These are phyloP conservation scores for Scheffersomyces illinoinensis DNA, from an alignment of 1,139 yeast species.

Conservation along the genomic window DNA sequence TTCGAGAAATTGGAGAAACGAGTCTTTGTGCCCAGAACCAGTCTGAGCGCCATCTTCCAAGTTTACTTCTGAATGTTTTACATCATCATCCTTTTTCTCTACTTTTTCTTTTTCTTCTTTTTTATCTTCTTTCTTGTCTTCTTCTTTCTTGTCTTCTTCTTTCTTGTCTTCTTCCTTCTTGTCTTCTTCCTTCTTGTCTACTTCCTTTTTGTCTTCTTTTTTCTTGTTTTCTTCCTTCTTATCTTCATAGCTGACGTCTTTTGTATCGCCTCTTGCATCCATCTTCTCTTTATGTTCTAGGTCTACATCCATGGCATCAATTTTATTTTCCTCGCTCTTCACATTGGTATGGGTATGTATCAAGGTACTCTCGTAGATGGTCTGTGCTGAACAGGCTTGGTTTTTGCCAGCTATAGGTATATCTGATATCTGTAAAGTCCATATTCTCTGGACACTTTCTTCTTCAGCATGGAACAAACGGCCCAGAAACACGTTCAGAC, in stretches of 20 bases:
- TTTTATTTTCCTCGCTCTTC: conserved; percentile 2
- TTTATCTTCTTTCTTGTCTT: conserved; percentile 2
- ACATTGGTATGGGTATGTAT: conserved; percentile 42
- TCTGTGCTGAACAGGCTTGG: conserved; percentile 62
- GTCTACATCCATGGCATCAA: not conserved
- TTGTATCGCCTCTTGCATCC: conserved; percentile 1
- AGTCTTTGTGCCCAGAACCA: conserved; percentile 24
- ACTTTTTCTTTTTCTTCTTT: conserved; percentile 9
- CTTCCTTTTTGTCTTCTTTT: conserved; percentile 4
- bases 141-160: conserved; percentile 1
- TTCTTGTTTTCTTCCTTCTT: not conserved
- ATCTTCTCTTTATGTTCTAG: not conserved
- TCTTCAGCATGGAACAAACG: conserved; percentile 32
- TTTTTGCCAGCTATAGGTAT: conserved; percentile 86
- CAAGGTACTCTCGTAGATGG: conserved; percentile 67
- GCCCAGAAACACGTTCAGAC: conserved; percentile 23
- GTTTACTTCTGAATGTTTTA: conserved; percentile 1
- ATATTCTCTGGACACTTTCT: conserved; percentile 30
- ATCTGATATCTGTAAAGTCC: conserved; percentile 75
- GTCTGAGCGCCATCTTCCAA: conserved; percentile 4
- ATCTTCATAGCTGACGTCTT: not conserved
- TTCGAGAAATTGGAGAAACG: conserved; percentile 51
- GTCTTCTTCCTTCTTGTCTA: conserved; percentile 4
- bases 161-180: conserved; percentile 3
- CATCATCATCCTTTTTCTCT: conserved; percentile 25